Conservation (phyloP, 2,329 filamentous ascomycete genomes). For the Calonectria fujianensis region DNA sequence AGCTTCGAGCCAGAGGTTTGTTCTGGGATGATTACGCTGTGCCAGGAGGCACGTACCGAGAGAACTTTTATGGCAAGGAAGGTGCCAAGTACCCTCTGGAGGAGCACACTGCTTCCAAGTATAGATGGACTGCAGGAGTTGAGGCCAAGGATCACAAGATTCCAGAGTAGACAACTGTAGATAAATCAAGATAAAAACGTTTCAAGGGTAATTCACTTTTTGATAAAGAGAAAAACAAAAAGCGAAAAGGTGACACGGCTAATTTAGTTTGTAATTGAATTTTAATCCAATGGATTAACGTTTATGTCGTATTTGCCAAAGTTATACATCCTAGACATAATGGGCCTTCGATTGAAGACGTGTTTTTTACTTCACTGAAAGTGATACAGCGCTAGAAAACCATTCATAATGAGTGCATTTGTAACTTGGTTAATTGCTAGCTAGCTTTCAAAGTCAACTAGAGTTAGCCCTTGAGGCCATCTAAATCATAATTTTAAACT, state of each 20-base stretch:
- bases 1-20: slow-evolving; percentile 75
- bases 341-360: not conserved
- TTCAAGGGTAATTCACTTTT: not conserved
- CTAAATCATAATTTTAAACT: not conserved
- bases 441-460: not conserved
- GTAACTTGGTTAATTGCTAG: not conserved
- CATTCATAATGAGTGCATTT: not conserved
- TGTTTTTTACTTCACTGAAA: not conserved
- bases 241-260: not conserved
- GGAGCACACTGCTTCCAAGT: slow-evolving; percentile 71
- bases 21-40: slow-evolving; percentile 74
- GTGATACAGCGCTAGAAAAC: not conserved
- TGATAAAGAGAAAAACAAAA: not conserved
- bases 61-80: slow-evolving; percentile 73
- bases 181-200: not conserved
- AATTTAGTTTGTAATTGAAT: not conserved
- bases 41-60: slow-evolving; percentile 75
- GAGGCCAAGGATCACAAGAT: slow-evolving; percentile 49
- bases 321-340: no score
- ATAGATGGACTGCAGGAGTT: slow-evolving; percentile 61
- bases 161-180: slow-evolving; percentile 35
- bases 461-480: not conserved
- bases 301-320: no score
- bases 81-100: slow-evolving; percentile 70
- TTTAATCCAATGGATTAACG: no score